phyloP scores from a whole-genome alignment of 176 grass and related monocot genomes.

The Oryza meridionalis region DNA sequence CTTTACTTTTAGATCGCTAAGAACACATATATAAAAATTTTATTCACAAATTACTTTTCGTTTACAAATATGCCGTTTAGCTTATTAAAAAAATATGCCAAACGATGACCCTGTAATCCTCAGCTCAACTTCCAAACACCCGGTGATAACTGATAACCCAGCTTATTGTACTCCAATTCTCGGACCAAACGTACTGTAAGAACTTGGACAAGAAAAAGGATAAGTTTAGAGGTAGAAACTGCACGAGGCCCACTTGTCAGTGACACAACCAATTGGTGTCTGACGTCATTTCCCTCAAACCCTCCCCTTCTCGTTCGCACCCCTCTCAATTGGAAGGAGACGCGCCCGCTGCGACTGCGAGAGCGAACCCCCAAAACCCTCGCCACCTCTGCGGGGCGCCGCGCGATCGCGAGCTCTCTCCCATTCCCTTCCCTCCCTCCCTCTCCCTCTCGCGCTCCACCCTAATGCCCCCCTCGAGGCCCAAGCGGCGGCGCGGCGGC shows the following conservation, averaged over 20 bases:
- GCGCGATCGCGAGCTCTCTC: constrained; percentile 11
- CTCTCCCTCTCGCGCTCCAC: background rate
- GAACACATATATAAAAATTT: too few species aligned
- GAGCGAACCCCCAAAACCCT: constrained; percentile 43
- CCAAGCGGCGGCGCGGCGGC: constrained; percentile 65
- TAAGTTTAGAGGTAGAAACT: background rate
- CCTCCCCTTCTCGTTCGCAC: background rate
- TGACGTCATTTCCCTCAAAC: constrained; percentile 4
- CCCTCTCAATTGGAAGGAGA: background rate
- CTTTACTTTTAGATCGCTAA: too few species aligned
- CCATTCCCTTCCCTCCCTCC: too few species aligned
- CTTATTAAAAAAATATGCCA: too few species aligned
- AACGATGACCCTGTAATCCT: too few species aligned
- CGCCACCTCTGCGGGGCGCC: background rate
- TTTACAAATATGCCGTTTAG: too few species aligned
- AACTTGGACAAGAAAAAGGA: background rate
- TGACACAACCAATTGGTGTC: background rate
- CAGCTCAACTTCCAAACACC: too few species aligned
- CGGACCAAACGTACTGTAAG: too few species aligned
- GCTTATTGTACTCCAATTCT: too few species aligned
- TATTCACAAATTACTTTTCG: too few species aligned
- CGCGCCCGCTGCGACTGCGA: background rate
- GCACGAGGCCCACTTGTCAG: constrained; percentile 5
- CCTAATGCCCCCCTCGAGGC: constrained; percentile 39
- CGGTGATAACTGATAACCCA: too few species aligned